Base-by-base conservation (phyloP, 2,329 filamentous ascomycete species). In the Neocucurbitaria cava region DNA sequence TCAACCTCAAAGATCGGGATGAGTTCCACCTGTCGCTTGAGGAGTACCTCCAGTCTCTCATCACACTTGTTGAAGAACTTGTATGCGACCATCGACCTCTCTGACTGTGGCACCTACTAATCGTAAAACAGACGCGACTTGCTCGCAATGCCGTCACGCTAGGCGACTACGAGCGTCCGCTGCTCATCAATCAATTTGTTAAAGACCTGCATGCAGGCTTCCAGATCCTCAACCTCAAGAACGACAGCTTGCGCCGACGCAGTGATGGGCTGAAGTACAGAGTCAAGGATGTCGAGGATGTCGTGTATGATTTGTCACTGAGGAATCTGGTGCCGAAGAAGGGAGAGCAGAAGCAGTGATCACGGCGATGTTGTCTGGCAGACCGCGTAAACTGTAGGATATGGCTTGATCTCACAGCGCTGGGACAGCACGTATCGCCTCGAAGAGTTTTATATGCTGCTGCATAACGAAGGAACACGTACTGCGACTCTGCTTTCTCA, bases 231-330 rank as follows among this genome's bases (percentile, higher is more conserved):
- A 99, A 99, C 75, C 82, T 99, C 65, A 98, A 98, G 83, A 99
- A 99, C 70, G 95, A 99, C 75, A 87, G 88, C 20, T 78, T 99
- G 70, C 85, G 95, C 55, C 91, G 92, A 79, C 85, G 92, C 58
- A 92, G 91, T 51, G 95, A 99, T 78, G 90, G 89, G 5, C 90
- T 99, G 77, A 99, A 99, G 82, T 99, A 99, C 74, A 89, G 90
- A 68, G 92, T 99, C 70, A 99, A 98, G 83, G 94, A 96, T 75
- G 92, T 97, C 11, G 95, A 99, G 81, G 95, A 98, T 72, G 92
- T 99, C 11, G 94, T 98, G 46, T 99, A 99, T 72, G 95, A 99
- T 75, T 80, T 99, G 52, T 94, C 91, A 21, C 79, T 99, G 71
- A 85, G 95, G 54, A 94, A 95, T 46, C 76, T 98, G 70, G 83